phyloP scores from a whole-genome alignment of 2,329 filamentous ascomycete genomes.

The Colletotrichum paranaense region DNA sequence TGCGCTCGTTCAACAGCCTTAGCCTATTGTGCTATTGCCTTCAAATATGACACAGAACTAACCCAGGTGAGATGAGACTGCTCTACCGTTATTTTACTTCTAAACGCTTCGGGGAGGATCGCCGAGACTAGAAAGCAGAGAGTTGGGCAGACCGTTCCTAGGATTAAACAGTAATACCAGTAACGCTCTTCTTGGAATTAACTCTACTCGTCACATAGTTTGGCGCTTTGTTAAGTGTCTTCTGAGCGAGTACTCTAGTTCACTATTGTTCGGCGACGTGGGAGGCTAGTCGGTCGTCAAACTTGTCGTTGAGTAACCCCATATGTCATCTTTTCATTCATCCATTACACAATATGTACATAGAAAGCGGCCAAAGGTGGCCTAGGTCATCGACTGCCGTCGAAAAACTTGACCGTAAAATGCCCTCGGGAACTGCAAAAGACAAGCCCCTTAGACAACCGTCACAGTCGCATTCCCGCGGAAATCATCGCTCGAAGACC shows the following conservation, averaged over 20 bases:
- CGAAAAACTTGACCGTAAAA: neutral
- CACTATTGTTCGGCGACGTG: neutral
- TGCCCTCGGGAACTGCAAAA: neutral
- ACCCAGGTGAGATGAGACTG: neutral
- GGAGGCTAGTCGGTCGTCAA: neutral
- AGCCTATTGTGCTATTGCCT: neutral
- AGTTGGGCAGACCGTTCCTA: neutral
- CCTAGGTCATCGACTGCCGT: neutral
- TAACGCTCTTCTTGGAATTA: neutral
- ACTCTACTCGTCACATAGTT: neutral
- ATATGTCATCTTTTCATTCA: constrained; percentile 7
- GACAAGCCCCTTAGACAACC: constrained; percentile 47
- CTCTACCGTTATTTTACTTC: neutral
- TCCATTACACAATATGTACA: constrained; percentile 25
- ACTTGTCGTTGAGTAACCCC: neutral
- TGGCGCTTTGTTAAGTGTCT: neutral
- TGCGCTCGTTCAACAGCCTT: neutral
- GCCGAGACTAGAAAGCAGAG: neutral
- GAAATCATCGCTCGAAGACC: constrained; percentile 68
- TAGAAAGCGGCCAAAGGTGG: constrained; percentile 19
- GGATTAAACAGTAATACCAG: neutral
- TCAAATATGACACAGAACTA: neutral
- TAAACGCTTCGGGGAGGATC: neutral
- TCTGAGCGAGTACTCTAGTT: neutral
- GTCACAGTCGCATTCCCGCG: constrained; percentile 67